These are phyloP conservation scores for Tetrahymena thermophila DNA, from an alignment of 73 alveolate species.

Conservation along the genomic window DNA sequence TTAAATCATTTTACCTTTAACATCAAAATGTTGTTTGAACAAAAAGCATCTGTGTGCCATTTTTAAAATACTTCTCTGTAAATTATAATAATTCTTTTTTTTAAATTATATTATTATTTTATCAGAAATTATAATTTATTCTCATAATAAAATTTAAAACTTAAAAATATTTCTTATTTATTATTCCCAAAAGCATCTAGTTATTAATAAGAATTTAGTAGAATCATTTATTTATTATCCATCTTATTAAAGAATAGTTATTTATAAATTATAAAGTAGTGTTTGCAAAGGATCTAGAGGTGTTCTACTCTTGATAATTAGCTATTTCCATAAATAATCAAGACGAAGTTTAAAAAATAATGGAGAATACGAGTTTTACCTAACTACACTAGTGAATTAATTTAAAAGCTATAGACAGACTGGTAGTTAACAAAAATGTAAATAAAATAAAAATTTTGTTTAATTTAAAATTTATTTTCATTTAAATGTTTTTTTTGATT, in stretches of 20 bases:
- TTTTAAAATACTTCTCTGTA: background rate
- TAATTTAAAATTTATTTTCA: no score
- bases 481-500: no score
- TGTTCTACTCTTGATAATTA: background rate
- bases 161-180: no score
- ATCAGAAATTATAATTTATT: background rate
- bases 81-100: background rate
- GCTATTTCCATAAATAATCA: background rate
- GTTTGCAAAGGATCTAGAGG: background rate
- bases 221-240: background rate
- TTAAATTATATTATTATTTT: no score
- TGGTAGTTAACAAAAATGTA: background rate
- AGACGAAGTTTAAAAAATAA: no score
- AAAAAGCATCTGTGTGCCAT: background rate
- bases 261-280: background rate
- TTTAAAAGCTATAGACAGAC: background rate
- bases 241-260: background rate
- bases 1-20: background rate
- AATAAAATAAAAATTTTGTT: no score
- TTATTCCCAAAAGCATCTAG: background rate
- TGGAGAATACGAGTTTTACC: background rate
- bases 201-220: background rate
- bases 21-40: background rate
- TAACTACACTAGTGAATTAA: background rate
- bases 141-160: background rate